Base-by-base conservation (phyloP, 805 yeast species). In the Saccharomycopsis vini region DNA sequence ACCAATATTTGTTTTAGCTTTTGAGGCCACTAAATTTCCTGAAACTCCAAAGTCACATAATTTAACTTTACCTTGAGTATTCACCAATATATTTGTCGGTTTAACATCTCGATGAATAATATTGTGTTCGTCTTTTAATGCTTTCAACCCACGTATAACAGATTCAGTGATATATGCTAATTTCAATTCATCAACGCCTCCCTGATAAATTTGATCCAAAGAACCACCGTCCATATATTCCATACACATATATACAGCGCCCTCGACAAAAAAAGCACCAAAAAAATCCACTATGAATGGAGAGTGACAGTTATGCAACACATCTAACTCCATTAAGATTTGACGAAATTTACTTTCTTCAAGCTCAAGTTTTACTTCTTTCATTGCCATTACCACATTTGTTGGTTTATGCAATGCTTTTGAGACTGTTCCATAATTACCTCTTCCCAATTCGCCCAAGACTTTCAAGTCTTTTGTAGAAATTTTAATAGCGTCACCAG, bases 141-240 rank as follows among this genome's bases (percentile, higher is more conserved):
- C 83, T 55, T 75, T 82, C 46, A 90, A 70, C 1, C 97, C 97
- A 36, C 72, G 62, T 5, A 88, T 82, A 5, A 88, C 94, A 42
- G 83, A 71, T 53, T 81, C 81, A 3, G 95, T 75, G 37, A 89
- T 81, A 53, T 73, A 77, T 2, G 95, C 95, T 46, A 90, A 66
- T 50, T 81, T 81, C 5, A 78, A 74, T 59, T 90, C 98, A 50
- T 80, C 82, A 26, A 83, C 68, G 34, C 89, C 87, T 39, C 63
- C 68, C 3, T 78, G 81, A 61, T 88, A 90, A 13, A 89, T 70
- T 57, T 83, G 85, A 62, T 90, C 96, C 47, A 90, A 65, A 0
- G 96, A 86, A 0, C 96, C 95, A 39, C 95, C 97, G 61, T 87
- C 94, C 98, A 90, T 90, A 61, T 79, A 86, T 64, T 90, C 98